A percentile compares a stretch with the other conserved stretches of the same genome.
These are phyloP conservation scores for Exophiala sideris DNA, from an alignment of 2,329 filamentous ascomycete genomes.

Conservation along the genomic window DNA sequence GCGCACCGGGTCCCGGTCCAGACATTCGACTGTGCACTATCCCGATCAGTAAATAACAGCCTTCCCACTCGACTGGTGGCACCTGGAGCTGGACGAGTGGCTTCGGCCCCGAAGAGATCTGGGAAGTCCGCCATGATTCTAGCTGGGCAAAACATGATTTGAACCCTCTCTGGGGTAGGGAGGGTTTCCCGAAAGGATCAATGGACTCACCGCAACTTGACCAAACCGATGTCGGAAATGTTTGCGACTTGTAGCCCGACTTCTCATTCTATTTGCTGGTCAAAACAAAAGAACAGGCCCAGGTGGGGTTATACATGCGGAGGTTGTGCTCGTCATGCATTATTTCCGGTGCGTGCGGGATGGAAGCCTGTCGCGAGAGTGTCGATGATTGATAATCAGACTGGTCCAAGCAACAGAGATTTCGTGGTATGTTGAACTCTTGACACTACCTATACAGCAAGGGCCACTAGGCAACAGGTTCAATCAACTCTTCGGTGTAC, in stretches of 20 bases:
- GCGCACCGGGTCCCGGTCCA: too few relatives aligned
- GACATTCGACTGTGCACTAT: not conserved
- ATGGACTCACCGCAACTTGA: not conserved
- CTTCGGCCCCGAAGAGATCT: not conserved
- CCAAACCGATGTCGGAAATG: not conserved
- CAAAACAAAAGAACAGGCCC: too few relatives aligned
- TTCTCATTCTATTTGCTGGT: not conserved
- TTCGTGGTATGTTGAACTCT: too few relatives aligned
- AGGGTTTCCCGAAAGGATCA: not conserved
- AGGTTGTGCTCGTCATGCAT: constrained; percentile 5
- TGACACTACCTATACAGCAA: too few relatives aligned
- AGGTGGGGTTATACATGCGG: constrained; percentile 1
- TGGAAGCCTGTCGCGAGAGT: too few relatives aligned
- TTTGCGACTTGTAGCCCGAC: not conserved
- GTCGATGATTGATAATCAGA: too few relatives aligned
- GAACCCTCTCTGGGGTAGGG: not conserved
- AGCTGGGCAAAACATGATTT: too few relatives aligned
- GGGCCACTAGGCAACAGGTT: too few relatives aligned
- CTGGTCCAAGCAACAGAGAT: too few relatives aligned
- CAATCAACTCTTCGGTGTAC: too few relatives aligned
- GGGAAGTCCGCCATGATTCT: not conserved
- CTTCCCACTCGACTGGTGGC: too few relatives aligned
- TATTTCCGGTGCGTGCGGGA: constrained; percentile 4
- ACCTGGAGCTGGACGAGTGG: not conserved
- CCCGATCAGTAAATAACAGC: not conserved